Base-by-base conservation (phyloP, 1,284 basidiomycete species). In the Fomitopsis schrenkii region DNA sequence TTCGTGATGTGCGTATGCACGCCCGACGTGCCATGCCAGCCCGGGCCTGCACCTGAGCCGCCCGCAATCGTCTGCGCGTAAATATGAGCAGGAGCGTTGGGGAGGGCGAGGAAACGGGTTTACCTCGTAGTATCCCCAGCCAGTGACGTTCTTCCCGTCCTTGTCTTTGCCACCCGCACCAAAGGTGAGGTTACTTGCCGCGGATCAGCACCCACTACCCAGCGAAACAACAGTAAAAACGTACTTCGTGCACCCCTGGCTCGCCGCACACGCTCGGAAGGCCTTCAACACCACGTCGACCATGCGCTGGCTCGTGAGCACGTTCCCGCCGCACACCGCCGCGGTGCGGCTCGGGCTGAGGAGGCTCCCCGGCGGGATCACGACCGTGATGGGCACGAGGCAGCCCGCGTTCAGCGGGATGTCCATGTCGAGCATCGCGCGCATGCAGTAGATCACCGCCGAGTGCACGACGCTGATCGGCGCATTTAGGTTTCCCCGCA, bases 371-470 rank as follows among this genome's bases (percentile, higher is more conserved):
- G 83, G 76, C 0, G 96, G 96, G 45, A 98, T 93, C 64, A 81
- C 85, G 65, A 98, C 92, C 87, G 74, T 83, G 40, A 93, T 77
- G 1, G 91, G 91, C 15, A 91, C 90, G 17, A 97, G 81, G 71
- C 95, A 97, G 1, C 95, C 95, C 22, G 94, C 93, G 72, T 98
- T 98, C 30, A 98, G 82, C 3, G 96, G 96, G 55, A 98, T 98
- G 69, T 97, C 95, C 36, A 87, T 77, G 67, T 94, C 90, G 30
- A 97, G 83, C 92, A 99, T 96, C 14, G 94, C 84, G 28, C 97
- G 86, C 80, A 98, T 89, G 75, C 93, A 94, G 76, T 98, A 99
- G 67, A 98, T 97, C 63, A 98, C 90, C 1, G 96, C 95, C 1
- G 92, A 92, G 73, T 95, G 93, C 1, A 93, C 91, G 45, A 98